Percentiles rank a stretch among this genome's conserved stretches.
Evolutionary conservation across 2,329 filamentous ascomycete genomes (phyloP).

Genomic region (Zymoseptoria brevis): DNA sequence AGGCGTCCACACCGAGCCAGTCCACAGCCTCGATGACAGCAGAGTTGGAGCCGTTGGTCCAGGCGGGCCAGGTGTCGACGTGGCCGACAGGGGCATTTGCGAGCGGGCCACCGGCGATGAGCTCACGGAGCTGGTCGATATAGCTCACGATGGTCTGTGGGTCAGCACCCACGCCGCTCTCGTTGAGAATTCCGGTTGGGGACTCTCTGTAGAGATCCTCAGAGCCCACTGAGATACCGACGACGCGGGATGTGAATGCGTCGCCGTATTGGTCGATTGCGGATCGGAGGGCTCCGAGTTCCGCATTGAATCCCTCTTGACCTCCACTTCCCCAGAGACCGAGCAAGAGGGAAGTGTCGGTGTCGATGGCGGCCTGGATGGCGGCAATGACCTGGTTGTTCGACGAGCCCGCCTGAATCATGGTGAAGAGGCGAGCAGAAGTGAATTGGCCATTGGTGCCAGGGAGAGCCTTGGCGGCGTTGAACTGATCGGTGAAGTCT

Average conservation of each 20-base stretch:
- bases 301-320: slow-evolving; percentile 54
- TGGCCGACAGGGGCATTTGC: slow-evolving; percentile 60
- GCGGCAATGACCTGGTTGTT: slow-evolving; percentile 52
- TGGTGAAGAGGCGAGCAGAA: slow-evolving; percentile 63
- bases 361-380: slow-evolving; percentile 71
- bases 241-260: slow-evolving; percentile 58
- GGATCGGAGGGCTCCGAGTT: slow-evolving; percentile 61
- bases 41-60: slow-evolving; percentile 62
- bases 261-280: slow-evolving; percentile 63
- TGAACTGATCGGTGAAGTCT: slow-evolving; percentile 61
- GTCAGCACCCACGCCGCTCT: slow-evolving; percentile 54
- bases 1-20: slow-evolving; percentile 76
- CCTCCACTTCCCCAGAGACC: slow-evolving; percentile 69
- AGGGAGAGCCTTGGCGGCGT: slow-evolving; percentile 52
- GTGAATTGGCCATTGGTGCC: slow-evolving; percentile 55
- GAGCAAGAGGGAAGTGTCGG: slow-evolving; percentile 53
- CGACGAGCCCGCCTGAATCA: slow-evolving; percentile 57
- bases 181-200: slow-evolving; percentile 55
- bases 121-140: slow-evolving; percentile 59
- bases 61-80: slow-evolving; percentile 64
- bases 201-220: slow-evolving; percentile 67
- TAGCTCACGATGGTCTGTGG: slow-evolving; percentile 59
- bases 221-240: slow-evolving; percentile 76
- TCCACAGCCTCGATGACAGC: slow-evolving; percentile 62
- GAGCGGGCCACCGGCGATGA: slow-evolving; percentile 52